Base-by-base conservation (phyloP, 768 basidiomycete species). In the Psilocybe azurescens region DNA sequence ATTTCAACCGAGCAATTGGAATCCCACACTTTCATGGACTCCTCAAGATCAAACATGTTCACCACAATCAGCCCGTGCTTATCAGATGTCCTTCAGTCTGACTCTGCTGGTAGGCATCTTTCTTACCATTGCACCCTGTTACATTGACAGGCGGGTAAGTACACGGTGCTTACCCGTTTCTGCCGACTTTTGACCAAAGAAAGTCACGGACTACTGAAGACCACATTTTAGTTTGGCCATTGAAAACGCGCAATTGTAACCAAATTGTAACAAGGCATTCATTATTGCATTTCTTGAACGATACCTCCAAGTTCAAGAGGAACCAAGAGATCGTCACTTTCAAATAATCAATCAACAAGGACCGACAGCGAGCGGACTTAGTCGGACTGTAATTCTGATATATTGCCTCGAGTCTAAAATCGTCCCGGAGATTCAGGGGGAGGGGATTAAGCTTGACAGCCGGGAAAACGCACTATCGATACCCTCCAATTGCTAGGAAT, bases 401-500 rank as follows among this genome's bases (percentile, higher is more conserved):
- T 16, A 18, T 33, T 36, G 52, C 32, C 8, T 53, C 33, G 16
- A 53, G 50, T 51, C 50, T 51, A 51, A 51, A 30, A 13, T 32
- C 7, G 50, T 51, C 24, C 29, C 18, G 28, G 28, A 6, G 16
- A 13, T 7, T 18, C 29, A 38, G 30, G n/a, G 48, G 48, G 20
- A n/a, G 48, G 48, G 48, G 20, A 50, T 8, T 30, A 59, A 59
- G 52, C 52, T 61, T 61, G 60, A 61, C 60, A 56, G 55, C 55
- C 33, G 52, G 32, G 30, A 38, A 36, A 7, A 36, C 33, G n/a
- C 30, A n/a, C 10, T n/a, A 36, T n/a, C 13, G 41, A n/a, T n/a
- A n/a, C n/a, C 14, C 4, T 11, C n/a, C n/a, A 14, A 44, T 44
- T 11, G 41, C 41, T 13, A 44, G 41, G 5, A 44, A 44, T 44